These are phyloP conservation scores for Cynanchum wilfordii DNA, from an alignment of 257 asterid genomes.

Conservation along the genomic window DNA sequence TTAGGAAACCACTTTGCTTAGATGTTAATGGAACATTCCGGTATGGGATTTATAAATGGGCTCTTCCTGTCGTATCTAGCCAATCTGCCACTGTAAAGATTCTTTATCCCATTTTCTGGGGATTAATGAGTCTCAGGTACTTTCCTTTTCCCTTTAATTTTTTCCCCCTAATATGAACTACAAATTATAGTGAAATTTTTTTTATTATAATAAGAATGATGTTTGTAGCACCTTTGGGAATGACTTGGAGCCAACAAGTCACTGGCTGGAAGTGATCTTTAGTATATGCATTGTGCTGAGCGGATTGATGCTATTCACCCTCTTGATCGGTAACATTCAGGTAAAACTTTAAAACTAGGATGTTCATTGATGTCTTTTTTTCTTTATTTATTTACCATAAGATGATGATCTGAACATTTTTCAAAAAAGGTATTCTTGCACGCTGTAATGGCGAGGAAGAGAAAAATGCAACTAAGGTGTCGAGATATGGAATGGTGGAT, in stretches of 20 bases:
- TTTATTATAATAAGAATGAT: background rate
- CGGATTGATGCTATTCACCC: conserved; percentile 84
- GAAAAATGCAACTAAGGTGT: conserved; percentile 84
- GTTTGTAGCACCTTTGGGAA: conserved; percentile 83
- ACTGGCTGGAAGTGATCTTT: conserved; percentile 79
- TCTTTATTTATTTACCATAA: too few species aligned
- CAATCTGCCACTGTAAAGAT: conserved; percentile 65
- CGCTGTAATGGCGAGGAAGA: conserved; percentile 90
- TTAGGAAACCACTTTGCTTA: conserved; percentile 47
- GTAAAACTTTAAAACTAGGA: conserved; percentile 21
- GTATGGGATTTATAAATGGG: conserved; percentile 82
- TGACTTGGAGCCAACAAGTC: conserved; percentile 83
- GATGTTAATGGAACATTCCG: conserved; percentile 73
- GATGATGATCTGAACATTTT: background rate
- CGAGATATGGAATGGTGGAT: conserved; percentile 99
- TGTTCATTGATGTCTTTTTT: too few species aligned
- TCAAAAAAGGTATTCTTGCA: conserved; percentile 65
- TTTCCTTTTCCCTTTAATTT: background rate
- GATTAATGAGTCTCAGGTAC: conserved; percentile 89
- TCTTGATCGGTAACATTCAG: conserved; percentile 91
- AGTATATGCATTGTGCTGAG: conserved; percentile 75
- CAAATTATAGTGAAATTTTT: background rate
- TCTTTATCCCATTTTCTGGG: conserved; percentile 95
- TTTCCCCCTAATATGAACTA: too few species aligned
- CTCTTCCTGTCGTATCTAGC: conserved; percentile 90